Conservation (phyloP, 2,329 filamentous ascomycete genomes). For the Rutstroemia sp. region DNA sequence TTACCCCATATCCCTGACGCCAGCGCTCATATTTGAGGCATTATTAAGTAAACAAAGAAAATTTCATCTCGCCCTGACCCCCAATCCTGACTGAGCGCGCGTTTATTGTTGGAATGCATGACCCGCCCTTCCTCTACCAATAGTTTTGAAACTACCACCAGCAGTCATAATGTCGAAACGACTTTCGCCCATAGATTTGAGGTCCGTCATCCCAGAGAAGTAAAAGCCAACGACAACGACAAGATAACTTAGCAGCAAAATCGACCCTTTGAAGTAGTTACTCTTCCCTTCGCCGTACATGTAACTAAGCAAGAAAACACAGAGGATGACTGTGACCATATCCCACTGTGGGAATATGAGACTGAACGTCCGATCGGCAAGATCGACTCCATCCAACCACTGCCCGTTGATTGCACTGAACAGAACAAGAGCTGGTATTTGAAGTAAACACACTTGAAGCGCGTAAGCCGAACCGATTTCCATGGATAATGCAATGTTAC, state of each 20-base stretch:
- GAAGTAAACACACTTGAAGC: conserved; percentile 87
- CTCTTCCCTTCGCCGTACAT: conserved; percentile 98
- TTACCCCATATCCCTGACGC: conserved; percentile 18
- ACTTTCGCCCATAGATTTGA: conserved; percentile 26
- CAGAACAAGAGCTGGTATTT: conserved; percentile 86
- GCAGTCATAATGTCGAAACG: conserved; percentile 30
- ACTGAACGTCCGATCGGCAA: conserved; percentile 62
- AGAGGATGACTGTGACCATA: conserved; percentile 93
- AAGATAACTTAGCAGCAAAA: conserved; percentile 84
- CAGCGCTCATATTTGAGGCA: conserved; percentile 21
- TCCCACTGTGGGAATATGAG: conserved; percentile 99
- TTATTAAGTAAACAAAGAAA: conserved; percentile 3
- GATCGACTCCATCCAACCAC: conserved; percentile 45
- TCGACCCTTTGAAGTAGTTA: conserved; percentile 99
- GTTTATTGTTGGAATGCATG: conserved; percentile 25
- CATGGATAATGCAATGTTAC: conserved; percentile 97
- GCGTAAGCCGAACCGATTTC: conserved; percentile 98
- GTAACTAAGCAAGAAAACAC: conserved; percentile 92
- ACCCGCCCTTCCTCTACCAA: conserved; percentile 25
- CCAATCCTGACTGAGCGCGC: neutral
- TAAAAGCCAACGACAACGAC: conserved; percentile 91
- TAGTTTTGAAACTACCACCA: conserved; percentile 28
- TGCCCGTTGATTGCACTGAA: conserved; percentile 72
- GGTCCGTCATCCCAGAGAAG: conserved; percentile 53
- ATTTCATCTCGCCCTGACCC: neutral